Base-by-base conservation (phyloP, 176 grass and related monocot species). In the Musa beccarii region DNA sequence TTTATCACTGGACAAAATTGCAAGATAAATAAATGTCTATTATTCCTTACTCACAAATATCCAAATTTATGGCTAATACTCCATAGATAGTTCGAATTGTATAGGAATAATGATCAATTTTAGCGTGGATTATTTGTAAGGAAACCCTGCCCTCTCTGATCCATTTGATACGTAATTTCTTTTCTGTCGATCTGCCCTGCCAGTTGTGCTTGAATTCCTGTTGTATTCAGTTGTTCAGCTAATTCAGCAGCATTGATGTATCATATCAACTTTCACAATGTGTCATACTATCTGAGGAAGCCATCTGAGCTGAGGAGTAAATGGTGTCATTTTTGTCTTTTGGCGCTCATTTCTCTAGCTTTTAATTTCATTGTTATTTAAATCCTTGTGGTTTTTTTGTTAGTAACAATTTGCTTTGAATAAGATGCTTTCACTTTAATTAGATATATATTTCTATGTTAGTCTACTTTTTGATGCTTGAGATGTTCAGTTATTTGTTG, bases 71-170 rank as follows among this genome's bases (percentile, higher is more conserved):
- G 50, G 50, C 49, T 55, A 73, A 73, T 54, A 73, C 51, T 72
- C 71, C 16, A 24, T 73, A 54, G 29, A 73, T 56, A 14, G 71
- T 73, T 73, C 8, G 50, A 73, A 55, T 73, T 24, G 71, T 23
- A 54, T 54, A 73, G 51, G 50, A 73, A 24, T 15, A 55, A 54
- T 55, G 22, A 73, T 73, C 71, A 73, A 73, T 73, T 73, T 73
- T 73, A 73, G 51, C 51, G 21, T 54, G 51, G 25, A 73, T 73
- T 73, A 5, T 73, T 54, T 54, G 51, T 73, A 53, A 13, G 71
- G 51, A 16, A 73, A 73, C n/a, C 22, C 1, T 73, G 51, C 51
- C 11, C 20, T 73, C 50, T 73, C 19, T 73, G 16, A 73, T 54
- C 19, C 71, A 54, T 73, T 56, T n/a, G 12, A 23, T 16, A 23